phyloP scores from a whole-genome alignment of 352 stramenopile genomes.

The Phytophthora ramorum region DNA sequence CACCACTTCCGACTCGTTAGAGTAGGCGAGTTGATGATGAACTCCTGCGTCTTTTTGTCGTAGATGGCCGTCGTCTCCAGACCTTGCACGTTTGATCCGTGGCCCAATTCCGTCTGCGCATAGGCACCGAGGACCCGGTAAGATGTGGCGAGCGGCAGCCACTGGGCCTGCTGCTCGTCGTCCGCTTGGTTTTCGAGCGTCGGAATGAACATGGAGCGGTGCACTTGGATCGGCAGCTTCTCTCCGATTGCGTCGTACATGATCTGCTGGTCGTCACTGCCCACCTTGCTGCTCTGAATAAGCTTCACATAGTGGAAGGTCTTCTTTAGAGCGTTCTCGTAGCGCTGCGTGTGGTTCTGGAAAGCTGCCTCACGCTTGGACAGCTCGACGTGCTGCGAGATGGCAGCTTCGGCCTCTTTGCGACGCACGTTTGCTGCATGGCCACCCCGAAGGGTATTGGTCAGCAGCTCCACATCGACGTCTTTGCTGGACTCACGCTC shows the following conservation, averaged over 20 bases:
- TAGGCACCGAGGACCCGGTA: slow-evolving; percentile 29
- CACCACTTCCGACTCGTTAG: slow-evolving; percentile 96
- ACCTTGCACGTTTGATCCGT: slow-evolving; percentile 33
- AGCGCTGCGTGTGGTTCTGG: slow-evolving; percentile 36
- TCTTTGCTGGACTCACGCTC: slow-evolving; percentile 7
- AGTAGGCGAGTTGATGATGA: slow-evolving; percentile 94
- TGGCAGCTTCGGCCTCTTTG: slow-evolving; percentile 17
- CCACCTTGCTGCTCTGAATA: slow-evolving; percentile 21
- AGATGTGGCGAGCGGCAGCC: slow-evolving; percentile 29
- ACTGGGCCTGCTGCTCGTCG: slow-evolving; percentile 25
- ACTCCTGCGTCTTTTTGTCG: slow-evolving; percentile 87
- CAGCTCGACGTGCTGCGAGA: slow-evolving; percentile 15
- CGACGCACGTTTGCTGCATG: slow-evolving; percentile 19
- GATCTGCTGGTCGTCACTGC: slow-evolving; percentile 27
- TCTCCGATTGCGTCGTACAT: slow-evolving; percentile 32
- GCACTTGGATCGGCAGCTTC: slow-evolving; percentile 32
- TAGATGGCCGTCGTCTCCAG: slow-evolving; percentile 42
- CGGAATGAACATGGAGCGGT: slow-evolving; percentile 36
- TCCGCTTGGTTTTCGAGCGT: slow-evolving; percentile 36
- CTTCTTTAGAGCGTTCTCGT: slow-evolving; percentile 25
- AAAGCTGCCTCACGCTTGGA: slow-evolving; percentile 14
- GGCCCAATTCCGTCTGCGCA: slow-evolving; percentile 33
- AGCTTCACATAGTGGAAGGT: slow-evolving; percentile 37
- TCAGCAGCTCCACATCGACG: slow-evolving; percentile 18
- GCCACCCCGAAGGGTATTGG: slow-evolving; percentile 19